phyloP scores from a whole-genome alignment of 2,329 filamentous ascomycete genomes.

The Tolypocladium album region DNA sequence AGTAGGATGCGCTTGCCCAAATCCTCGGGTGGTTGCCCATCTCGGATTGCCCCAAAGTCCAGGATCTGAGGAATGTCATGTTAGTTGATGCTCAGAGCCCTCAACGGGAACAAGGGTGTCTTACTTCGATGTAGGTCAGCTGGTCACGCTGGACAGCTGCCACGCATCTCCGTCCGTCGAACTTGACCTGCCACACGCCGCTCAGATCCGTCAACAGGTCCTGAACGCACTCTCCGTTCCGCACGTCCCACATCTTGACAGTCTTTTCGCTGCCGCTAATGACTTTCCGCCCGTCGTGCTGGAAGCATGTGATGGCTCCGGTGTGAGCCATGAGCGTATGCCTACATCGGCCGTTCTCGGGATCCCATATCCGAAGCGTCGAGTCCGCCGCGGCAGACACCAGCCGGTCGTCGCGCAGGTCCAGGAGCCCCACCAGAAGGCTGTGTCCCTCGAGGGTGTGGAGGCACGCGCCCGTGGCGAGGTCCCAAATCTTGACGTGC shows the following conservation, averaged over 20 bases:
- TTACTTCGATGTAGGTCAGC: slow-evolving; percentile 91
- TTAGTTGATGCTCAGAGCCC: background rate
- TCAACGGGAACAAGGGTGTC: slow-evolving; percentile 14
- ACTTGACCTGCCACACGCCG: slow-evolving; percentile 99
- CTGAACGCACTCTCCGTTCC: slow-evolving; percentile 82
- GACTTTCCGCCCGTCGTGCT: slow-evolving; percentile 93
- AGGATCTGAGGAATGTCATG: slow-evolving; percentile 55
- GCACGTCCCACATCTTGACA: slow-evolving; percentile 97
- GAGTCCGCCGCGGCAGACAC: slow-evolving; percentile 94
- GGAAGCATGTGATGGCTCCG: slow-evolving; percentile 96
- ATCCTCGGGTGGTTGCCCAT: slow-evolving; percentile 68
- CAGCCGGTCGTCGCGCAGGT: slow-evolving; percentile 78
- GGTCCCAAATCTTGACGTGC: slow-evolving; percentile 93
- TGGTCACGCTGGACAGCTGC: slow-evolving; percentile 90
- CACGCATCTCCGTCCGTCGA: slow-evolving; percentile 89
- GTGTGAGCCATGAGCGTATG: slow-evolving; percentile 88
- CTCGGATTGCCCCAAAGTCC: slow-evolving; percentile 89
- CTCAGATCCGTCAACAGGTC: slow-evolving; percentile 88
- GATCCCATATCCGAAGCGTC: slow-evolving; percentile 93
- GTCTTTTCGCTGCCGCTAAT: slow-evolving; percentile 94
- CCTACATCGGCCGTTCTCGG: slow-evolving; percentile 82
- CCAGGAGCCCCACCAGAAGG: slow-evolving; percentile 82
- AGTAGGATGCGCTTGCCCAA: slow-evolving; percentile 70
- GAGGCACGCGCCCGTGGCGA: slow-evolving; percentile 73
- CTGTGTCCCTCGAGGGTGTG: slow-evolving; percentile 89